Evolutionary conservation across 768 basidiomycete genomes (phyloP).

Genomic region (Macrolepiota dolichaula): DNA sequence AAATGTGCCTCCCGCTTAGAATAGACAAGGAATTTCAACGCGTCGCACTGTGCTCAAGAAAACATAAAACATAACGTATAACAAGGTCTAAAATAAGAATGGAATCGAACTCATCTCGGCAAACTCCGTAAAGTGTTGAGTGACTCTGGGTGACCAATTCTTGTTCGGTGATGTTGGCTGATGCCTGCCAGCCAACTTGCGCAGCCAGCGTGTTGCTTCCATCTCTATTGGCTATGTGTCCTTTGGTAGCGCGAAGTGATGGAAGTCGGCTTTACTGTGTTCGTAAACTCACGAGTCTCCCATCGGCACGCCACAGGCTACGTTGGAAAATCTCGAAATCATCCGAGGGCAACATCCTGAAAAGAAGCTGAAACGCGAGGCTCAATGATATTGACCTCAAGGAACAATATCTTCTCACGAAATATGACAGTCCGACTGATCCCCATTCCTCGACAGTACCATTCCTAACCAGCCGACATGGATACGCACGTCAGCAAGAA

Average conservation of each 20-base stretch:
- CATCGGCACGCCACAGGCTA: neutral
- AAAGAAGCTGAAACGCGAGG: constrained; percentile 9
- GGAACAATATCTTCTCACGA: neutral
- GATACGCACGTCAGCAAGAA: neutral
- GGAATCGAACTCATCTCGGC: constrained; percentile 5
- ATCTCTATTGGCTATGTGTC: neutral
- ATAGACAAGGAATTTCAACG: neutral
- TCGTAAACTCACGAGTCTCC: neutral
- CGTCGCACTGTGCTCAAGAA: neutral
- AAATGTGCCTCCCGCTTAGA: neutral
- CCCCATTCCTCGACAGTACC: neutral
- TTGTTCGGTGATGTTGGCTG: neutral
- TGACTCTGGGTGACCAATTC: neutral
- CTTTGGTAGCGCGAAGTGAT: neutral
- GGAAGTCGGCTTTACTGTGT: neutral
- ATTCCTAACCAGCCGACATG: neutral
- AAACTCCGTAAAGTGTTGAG: neutral
- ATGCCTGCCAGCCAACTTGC: neutral
- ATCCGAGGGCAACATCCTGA: neutral
- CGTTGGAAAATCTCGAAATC: constrained; percentile 4
- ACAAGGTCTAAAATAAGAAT: neutral
- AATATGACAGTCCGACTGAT: neutral
- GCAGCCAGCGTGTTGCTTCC: constrained; percentile 4
- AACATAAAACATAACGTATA: neutral
- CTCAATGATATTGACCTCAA: constrained; percentile 8